Percentiles rank a stretch among this genome's conserved stretches.
Evolutionary conservation across 1,284 basidiomycete species (phyloP).

Genomic region (Waitea zeae): DNA sequence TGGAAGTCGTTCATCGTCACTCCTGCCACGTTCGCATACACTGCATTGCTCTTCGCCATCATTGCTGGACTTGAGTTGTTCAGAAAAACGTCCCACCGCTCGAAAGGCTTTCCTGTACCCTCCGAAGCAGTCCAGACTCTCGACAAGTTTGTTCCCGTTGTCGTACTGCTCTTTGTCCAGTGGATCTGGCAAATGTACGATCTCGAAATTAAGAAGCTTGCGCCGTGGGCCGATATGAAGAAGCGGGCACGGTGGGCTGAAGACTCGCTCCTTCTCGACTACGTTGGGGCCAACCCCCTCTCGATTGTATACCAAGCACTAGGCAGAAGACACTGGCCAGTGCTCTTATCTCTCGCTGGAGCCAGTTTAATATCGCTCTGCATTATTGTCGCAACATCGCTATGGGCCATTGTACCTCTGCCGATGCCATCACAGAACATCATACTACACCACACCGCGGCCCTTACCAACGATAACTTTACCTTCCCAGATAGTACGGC

Average conservation of each 20-base stretch:
- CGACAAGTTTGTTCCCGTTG: no score
- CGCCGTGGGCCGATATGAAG: not conserved
- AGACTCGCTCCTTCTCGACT: constrained; percentile 1
- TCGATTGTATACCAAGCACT: not conserved
- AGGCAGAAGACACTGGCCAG: not conserved
- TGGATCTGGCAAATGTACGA: not conserved
- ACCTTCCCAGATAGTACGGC: not conserved
- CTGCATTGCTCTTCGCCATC: no score
- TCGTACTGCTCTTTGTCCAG: not conserved
- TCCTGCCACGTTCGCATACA: no score
- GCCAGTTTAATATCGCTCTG: not conserved
- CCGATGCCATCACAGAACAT: not conserved
- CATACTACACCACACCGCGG: not conserved
- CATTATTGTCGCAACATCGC: not conserved
- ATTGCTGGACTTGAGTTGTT: no score
- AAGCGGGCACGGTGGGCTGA: not conserved
- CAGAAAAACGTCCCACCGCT: no score
- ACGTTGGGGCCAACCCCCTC: not conserved
- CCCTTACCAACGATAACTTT: not conserved
- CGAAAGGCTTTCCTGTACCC: no score
- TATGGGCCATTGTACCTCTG: not conserved
- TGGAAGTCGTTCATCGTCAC: no score
- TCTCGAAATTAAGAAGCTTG: not conserved
- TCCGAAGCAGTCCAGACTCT: no score
- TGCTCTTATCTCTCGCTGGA: not conserved